Evolutionary conservation across 148 eudicot species (phyloP), one percentile per base, ranked within the genome.

Genomic region (Tetragonia tetragonoides): DNA sequence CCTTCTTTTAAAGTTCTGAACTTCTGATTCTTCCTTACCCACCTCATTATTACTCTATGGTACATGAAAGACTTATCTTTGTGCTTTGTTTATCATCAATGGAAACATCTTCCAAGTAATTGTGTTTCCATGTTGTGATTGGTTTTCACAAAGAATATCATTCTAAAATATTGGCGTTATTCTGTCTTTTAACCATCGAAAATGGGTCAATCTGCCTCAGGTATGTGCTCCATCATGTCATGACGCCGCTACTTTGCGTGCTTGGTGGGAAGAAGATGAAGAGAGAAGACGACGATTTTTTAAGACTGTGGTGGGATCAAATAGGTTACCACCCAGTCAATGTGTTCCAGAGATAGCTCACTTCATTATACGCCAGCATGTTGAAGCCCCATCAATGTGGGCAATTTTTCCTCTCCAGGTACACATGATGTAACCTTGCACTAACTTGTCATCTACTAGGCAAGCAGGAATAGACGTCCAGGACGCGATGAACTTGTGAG

Each of bases 191-290:
- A 51, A 71, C 56, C 10, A 3, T 23, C 12, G 24, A 71, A 47
- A 5, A 18, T 60, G 64, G 63, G n/a, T 60, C 28, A 60, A 60
- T 60, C 1, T 72, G 57, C 28, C 10, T 57, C 74, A 95, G 99
- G 99, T 95, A 61, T 93, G 97, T 87, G 99, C 99, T 86, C 99
- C 99, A 67, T 95, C 99, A 63, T 93, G 97, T 82, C 99, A 95
- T 63, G 99, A 95, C 77, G 90, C 97, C 80, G 91, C 99, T 28
- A 95, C 99, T 74, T 83, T 95, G 65, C 96, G 97, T 65, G 97
- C 99, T 61, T 95, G 99, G 99, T 95, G 99, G 99, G 99, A 95
- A 84, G 99, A 95, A 89, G 99, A 93, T 69, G 99, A 95, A 84
- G 97, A 89, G 61, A 88, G 99, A 79, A 85, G 97, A 78, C 82